Conservation (phyloP, 352 stramenopile species). For the Pythium volutum region DNA sequence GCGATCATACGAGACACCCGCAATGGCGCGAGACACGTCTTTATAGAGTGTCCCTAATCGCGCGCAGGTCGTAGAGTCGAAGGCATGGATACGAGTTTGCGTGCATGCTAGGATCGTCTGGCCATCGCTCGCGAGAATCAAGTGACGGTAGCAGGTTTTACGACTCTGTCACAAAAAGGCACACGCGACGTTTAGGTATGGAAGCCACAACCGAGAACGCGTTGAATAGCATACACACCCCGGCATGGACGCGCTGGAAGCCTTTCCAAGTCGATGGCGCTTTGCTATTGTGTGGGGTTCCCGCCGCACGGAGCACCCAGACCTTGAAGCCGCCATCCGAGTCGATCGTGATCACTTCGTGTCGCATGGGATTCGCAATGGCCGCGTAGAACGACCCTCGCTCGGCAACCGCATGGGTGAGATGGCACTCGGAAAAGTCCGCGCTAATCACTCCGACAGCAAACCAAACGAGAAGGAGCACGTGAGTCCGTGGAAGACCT, state of each 20-base stretch:
- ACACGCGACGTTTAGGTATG: too few relatives aligned
- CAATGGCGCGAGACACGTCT: neutral
- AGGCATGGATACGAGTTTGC: constrained; percentile 18
- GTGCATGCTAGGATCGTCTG: constrained; percentile 21
- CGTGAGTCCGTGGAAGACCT: neutral
- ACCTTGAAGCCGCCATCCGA: constrained; percentile 53
- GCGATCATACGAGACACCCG: constrained; percentile 1
- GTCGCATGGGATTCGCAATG: constrained; percentile 37
- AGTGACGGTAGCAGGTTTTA: constrained; percentile 11
- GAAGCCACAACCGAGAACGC: neutral
- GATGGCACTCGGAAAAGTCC: constrained; percentile 38
- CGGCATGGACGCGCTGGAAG: constrained; percentile 49
- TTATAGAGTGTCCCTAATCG: constrained; percentile 18
- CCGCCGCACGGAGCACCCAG: constrained; percentile 36
- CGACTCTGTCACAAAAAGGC: constrained; percentile 8
- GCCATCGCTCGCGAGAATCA: constrained; percentile 13
- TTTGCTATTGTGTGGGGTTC: neutral
- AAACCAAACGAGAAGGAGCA: neutral
- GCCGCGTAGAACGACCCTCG: constrained; percentile 30
- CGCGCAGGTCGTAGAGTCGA: constrained; percentile 21
- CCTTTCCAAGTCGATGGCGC: constrained; percentile 25
- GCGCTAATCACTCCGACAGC: constrained; percentile 22
- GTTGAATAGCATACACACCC: constrained; percentile 10
- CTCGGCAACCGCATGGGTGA: constrained; percentile 35
- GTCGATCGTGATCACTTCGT: constrained; percentile 48